Evolutionary conservation across 2,329 filamentous ascomycete genomes (phyloP).

Genomic region (Fusarium sp.): DNA sequence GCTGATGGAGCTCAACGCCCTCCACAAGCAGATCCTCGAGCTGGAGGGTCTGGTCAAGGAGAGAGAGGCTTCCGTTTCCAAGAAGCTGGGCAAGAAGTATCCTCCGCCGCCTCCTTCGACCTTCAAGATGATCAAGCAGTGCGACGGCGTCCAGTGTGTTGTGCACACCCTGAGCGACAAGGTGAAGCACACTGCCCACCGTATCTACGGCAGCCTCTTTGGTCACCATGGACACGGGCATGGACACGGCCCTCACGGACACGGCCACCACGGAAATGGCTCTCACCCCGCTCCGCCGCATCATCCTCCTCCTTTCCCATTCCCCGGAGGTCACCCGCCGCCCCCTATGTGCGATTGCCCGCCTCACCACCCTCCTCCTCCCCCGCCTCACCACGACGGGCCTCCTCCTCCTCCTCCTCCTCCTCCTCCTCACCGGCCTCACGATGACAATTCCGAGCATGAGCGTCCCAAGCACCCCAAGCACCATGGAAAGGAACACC

Average conservation of each 20-base stretch:
- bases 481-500: conserved; percentile 2
- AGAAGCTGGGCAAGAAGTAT: conserved; percentile 52
- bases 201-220: conserved; percentile 40
- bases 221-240: conserved; percentile 24
- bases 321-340: conserved; percentile 18
- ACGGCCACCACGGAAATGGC: conserved; percentile 17
- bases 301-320: conserved; percentile 41
- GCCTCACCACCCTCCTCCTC: conserved; percentile 40
- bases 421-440: conserved; percentile 35
- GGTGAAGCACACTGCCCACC: conserved; percentile 53
- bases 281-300: conserved; percentile 32
- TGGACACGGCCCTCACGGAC: conserved; percentile 10
- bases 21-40: conserved; percentile 59
- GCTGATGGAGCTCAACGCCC: conserved; percentile 61
- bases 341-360: conserved; percentile 14
- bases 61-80: conserved; percentile 59
- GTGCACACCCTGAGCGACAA: conserved; percentile 57
- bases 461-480: conserved; percentile 31
- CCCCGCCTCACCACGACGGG: no score
- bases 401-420: conserved; percentile 49
- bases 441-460: no score
- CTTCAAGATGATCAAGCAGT: conserved; percentile 37
- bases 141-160: conserved; percentile 55
- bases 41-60: conserved; percentile 60
- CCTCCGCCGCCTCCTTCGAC: conserved; percentile 44